These are phyloP conservation scores for Aechmea fasciata DNA, from an alignment of 176 grass and related monocot species.

Conservation along the genomic window DNA sequence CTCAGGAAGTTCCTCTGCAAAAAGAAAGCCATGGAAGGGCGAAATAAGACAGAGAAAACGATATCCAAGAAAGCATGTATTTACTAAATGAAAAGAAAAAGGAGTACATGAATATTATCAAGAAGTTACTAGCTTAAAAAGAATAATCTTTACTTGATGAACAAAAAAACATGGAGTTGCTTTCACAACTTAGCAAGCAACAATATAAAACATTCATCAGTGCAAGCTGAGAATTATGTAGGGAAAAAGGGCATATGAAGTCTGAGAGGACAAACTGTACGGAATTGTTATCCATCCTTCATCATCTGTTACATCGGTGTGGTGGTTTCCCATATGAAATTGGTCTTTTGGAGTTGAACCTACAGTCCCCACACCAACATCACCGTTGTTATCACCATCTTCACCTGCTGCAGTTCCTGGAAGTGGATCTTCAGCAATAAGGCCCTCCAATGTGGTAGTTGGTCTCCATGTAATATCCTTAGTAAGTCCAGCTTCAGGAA, in stretches of 20 bases:
- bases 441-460: slow-evolving; percentile 44
- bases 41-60: too few relatives aligned
- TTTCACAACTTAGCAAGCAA: background rate
- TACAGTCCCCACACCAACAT: slow-evolving; percentile 2
- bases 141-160: background rate
- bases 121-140: slow-evolving; percentile 2
- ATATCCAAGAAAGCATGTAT: too few relatives aligned
- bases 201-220: too few relatives aligned
- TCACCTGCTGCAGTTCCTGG: slow-evolving; percentile 4
- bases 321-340: slow-evolving; percentile 38
- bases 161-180: background rate
- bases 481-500: slow-evolving; percentile 24
- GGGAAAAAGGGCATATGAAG: background rate
- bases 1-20: slow-evolving; percentile 54
- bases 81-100: too few relatives aligned
- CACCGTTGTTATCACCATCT: slow-evolving; percentile 17
- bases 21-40: slow-evolving; percentile 22
- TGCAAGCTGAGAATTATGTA: background rate
- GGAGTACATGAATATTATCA: slow-evolving; percentile 4
- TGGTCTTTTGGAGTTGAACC: slow-evolving; percentile 20
- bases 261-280: slow-evolving; percentile 28
- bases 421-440: slow-evolving; percentile 45
- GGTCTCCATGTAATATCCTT: slow-evolving; percentile 8
- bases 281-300: slow-evolving; percentile 74
- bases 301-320: slow-evolving; percentile 41